These are phyloP conservation scores for Sequoiadendron giganteum DNA, from an alignment of 75 land plant genomes.

Conservation along the genomic window DNA sequence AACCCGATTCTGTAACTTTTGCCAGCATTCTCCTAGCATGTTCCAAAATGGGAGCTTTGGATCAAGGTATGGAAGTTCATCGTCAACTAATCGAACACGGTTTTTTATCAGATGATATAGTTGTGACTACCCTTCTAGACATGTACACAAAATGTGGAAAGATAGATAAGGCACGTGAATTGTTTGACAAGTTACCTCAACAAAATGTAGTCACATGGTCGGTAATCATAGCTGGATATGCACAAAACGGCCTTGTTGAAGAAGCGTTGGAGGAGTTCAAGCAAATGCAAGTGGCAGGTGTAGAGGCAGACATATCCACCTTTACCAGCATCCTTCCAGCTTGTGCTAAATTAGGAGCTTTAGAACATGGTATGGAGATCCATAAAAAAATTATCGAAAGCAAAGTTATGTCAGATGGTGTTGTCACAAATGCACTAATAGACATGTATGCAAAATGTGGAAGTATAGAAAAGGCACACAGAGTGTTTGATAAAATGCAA, in stretches of 20 bases:
- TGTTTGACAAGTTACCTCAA: slow-evolving; percentile 12
- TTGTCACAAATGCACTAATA: slow-evolving; percentile 33
- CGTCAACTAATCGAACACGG: background rate
- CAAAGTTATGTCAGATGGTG: slow-evolving; percentile 29
- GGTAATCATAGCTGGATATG: background rate
- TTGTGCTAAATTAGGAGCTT: slow-evolving; percentile 13
- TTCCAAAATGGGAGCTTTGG: slow-evolving; percentile 22
- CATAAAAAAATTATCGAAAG: slow-evolving; percentile 30
- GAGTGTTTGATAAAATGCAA: slow-evolving; percentile 43
- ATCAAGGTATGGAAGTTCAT: slow-evolving; percentile 21
- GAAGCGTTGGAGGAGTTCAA: background rate
- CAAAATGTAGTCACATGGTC: background rate
- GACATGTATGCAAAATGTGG: slow-evolving; percentile 39
- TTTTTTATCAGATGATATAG: slow-evolving; percentile 1
- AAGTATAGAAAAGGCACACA: slow-evolving; percentile 28
- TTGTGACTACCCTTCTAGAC: slow-evolving; percentile 17
- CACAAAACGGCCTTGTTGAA: background rate
- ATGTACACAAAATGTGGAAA: slow-evolving; percentile 27
- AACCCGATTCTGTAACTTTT: slow-evolving; percentile 23
- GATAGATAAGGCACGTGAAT: slow-evolving; percentile 14
- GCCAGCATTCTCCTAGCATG: slow-evolving; percentile 19
- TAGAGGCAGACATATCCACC: slow-evolving; percentile 29
- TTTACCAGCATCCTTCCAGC: slow-evolving; percentile 36
- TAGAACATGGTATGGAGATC: slow-evolving; percentile 26
- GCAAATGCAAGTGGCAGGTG: slow-evolving; percentile 11